Evolutionary conservation across 78 protist species (phyloP), one percentile per base, ranked within the genome.

Genomic region (Emiliania huxleyi): DNA sequence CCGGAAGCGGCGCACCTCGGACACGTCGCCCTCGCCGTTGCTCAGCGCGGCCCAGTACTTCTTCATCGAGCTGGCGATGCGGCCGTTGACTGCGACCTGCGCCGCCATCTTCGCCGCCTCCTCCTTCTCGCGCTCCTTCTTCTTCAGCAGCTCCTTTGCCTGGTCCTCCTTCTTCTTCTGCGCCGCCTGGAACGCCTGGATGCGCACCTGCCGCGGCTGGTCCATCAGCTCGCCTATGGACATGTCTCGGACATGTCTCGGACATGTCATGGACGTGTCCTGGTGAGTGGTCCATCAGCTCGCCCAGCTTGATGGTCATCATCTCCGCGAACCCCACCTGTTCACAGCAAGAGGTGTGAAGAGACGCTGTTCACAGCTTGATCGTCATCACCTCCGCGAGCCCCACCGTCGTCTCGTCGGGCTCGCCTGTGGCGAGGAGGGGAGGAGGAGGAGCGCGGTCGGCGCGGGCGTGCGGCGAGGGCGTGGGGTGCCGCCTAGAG

Each of bases 251-350:
- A n/a, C n/a, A n/a, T n/a, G n/a, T n/a, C n/a, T n/a, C n/a, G n/a
- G n/a, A n/a, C n/a, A n/a, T n/a, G n/a, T n/a, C n/a, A n/a, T n/a
- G n/a, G n/a, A n/a, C n/a, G n/a, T n/a, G n/a, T 52, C 62, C 62
- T 69, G n/a, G 75, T 26, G 75, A 26, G 40, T 73, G 83, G 42
- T 73, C 83, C 44, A 73, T 73, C 44, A 73, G 37, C 83, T 73
- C 83, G 18, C 83, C 83, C 33, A 73, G 83, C 83, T 73, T 73
- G 83, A 73, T 73, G 43, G 83, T 56, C 71, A 56, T 56, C 71
- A 56, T 56, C n/a, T n/a, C n/a, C n/a, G n/a, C n/a, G n/a, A n/a
- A n/a, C n/a, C n/a, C n/a, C n/a, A n/a, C n/a, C n/a, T n/a, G n/a
- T n/a, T n/a, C n/a, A n/a, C n/a, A n/a, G n/a, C n/a, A n/a, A n/a